Evolutionary conservation across 805 yeast species (phyloP), one percentile per base, ranked within the genome.

Genomic region (Metschnikowia orientalis): DNA sequence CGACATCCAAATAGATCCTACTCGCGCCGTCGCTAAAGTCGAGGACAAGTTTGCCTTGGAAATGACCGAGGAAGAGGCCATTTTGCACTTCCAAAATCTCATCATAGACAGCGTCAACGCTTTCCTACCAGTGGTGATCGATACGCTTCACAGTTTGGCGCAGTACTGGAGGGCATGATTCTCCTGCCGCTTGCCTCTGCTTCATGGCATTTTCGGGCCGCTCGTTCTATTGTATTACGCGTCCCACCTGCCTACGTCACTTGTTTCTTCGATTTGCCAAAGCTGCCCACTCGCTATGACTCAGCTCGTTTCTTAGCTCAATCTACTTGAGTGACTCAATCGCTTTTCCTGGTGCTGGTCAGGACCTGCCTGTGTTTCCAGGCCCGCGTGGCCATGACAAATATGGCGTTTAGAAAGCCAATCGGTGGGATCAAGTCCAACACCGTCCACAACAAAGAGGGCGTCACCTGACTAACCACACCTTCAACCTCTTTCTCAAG

Each of bases 41-140:
- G 85, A 87, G 54, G 98, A 92, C 53, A 85, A 92, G 59, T 92
- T 92, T 57, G 86, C 94, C 59, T 61, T 90, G 36, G 95, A 90
- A 38, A 75, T 92, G 82, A 79, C 82, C 25, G 99, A 92, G 49
- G 97, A 89, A 53, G 97, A 89, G 51, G 97, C 98, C 0, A 88
- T 92, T 13, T 63, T 85, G 15, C 96, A 90, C 51, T 90, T 92
- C 77, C 97, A 92, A 53, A 86, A 80, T 42, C 71, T 92, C 53
- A 94, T 92, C 48, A 90, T 87, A 50, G 96, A 86, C 48, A 85
- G 95, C 61, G 97, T 92, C 11, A 85, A 78, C 53, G 97, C 98
- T 0, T 75, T 92, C 38, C 57, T 90, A 38, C 97, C 98, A 0
- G 89, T 89, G 53, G 95, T 94, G 11, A 92, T 92, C 34, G 99